Evolutionary conservation across 441 rosid species (phyloP).

Genomic region (Mallotus japonicus): DNA sequence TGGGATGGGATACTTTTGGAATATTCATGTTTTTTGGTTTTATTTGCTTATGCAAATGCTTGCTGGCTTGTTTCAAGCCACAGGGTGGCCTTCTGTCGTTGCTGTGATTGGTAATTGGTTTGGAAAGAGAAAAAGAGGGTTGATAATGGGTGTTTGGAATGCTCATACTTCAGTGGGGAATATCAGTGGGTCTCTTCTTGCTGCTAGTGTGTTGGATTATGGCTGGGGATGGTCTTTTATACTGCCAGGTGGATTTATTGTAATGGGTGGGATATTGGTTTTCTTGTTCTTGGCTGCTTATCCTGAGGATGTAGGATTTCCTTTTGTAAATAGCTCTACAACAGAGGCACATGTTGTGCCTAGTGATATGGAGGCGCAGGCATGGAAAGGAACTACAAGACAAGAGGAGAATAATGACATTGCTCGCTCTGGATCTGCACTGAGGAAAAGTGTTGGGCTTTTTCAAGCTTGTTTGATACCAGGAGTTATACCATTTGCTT

Average conservation of each 20-base stretch:
- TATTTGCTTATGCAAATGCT: slow-evolving; percentile 79
- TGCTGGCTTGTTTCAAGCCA: slow-evolving; percentile 92
- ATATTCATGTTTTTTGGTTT: slow-evolving; percentile 68
- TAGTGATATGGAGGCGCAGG: slow-evolving; percentile 42
- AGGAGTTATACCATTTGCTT: slow-evolving; percentile 84
- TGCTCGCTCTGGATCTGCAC: slow-evolving; percentile 35
- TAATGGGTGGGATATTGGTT: slow-evolving; percentile 67
- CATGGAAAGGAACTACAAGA: slow-evolving; percentile 15
- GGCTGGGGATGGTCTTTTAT: slow-evolving; percentile 99
- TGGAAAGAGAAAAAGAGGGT: slow-evolving; percentile 86
- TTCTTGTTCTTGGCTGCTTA: slow-evolving; percentile 81
- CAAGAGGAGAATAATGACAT: slow-evolving; percentile 18
- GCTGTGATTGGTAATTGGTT: slow-evolving; percentile 97
- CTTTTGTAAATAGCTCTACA: slow-evolving; percentile 32
- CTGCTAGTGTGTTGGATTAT: slow-evolving; percentile 77
- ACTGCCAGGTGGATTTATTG: slow-evolving; percentile 70
- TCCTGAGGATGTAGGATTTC: slow-evolving; percentile 89
- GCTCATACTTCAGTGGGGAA: slow-evolving; percentile 95
- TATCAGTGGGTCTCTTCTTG: slow-evolving; percentile 86
- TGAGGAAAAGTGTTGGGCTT: slow-evolving; percentile 73
- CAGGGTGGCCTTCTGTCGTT: slow-evolving; percentile 98
- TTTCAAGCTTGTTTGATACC: slow-evolving; percentile 85
- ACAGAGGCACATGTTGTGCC: slow-evolving; percentile 4
- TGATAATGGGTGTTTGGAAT: slow-evolving; percentile 97
- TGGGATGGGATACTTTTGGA: slow-evolving; percentile 91